A percentile compares a stretch with the other conserved stretches of the same genome.
phyloP scores from a whole-genome alignment of 352 stramenopile species.

The Globisporangium cystogenes region DNA sequence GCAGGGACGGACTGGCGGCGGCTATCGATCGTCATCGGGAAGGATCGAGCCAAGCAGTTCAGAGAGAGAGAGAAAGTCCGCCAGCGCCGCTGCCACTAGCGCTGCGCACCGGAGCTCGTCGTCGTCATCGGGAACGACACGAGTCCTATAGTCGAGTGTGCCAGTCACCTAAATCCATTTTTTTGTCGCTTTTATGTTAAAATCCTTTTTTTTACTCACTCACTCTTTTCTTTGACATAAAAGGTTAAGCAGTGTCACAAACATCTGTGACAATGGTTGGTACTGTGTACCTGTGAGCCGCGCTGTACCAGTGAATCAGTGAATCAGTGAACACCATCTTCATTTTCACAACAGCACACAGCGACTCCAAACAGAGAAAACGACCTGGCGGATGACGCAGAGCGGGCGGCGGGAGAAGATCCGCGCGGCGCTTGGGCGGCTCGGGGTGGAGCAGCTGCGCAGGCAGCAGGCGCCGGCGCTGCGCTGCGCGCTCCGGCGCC shows the following conservation, averaged over 20 bases:
- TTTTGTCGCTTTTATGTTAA: no score
- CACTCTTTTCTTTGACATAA: no score
- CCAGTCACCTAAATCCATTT: no score
- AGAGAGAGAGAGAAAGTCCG: not conserved
- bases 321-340: no score
- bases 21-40: not conserved
- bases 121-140: not conserved
- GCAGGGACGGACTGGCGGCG: no score
- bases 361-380: no score
- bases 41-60: not conserved
- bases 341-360: no score
- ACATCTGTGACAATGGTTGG: no score
- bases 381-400: constrained; percentile 18
- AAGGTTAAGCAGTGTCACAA: no score
- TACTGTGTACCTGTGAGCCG: no score
- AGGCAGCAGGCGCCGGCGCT: constrained; percentile 36
- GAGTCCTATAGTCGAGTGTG: not conserved
- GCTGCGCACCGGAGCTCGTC: not conserved
- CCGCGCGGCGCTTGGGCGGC: constrained; percentile 30
- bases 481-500: constrained; percentile 31
- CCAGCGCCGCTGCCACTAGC: not conserved
- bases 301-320: not conserved
- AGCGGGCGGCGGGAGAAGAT: constrained; percentile 38
- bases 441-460: constrained; percentile 39
- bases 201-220: no score